Base-by-base conservation (phyloP, 2,329 filamentous ascomycete species). In the Juglanconis juglandina region DNA sequence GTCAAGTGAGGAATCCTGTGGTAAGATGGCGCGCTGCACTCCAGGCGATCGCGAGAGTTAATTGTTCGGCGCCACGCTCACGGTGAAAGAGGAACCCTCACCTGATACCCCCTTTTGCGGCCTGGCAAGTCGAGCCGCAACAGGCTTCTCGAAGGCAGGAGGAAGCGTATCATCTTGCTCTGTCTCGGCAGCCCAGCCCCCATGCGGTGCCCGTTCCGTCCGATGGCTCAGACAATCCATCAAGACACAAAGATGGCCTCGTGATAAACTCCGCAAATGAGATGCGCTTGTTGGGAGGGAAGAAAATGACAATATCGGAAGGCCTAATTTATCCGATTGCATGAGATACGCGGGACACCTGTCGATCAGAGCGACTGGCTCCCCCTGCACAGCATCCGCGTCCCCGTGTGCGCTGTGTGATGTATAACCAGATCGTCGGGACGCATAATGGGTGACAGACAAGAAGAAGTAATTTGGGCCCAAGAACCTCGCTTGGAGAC, bases 381-480 rank as follows among this genome's bases (percentile, higher is more conserved):
- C 32, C 56, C 52, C 50, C 50, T 59, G 53, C 56, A 56, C 55
- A 33, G 47, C 39, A 51, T 49, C 42, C 24, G 57, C 57, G 34
- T 55, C 47, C 53, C 14, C 42, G 14, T 47, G 37, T 53, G 60
- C 17, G 44, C 50, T 53, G 60, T 62, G 35, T 50, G 39, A 62
- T 62, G 60, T 62, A 62, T 51, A 57, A 57, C 60, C 60, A 60
- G 53, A 60, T 56, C 47, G 49, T 35, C 57, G 60, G 60, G 57
- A 59, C 50, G 54, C 34, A 44, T 24, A 17, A 24, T 2, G 41
- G n/a, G 32, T 34, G 54, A 35, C 54, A 56, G 46, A 37, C 10
- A 32, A 14, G 24, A 33, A 17, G n/a, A 33, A 35, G 30, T n/a
- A 34, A 10, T 35, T 32, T 46, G 5, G 13, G 24, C n/a, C n/a